Conservation (phyloP, 192 early-diverging fungal genomes). For the Coemansia sp. region DNA sequence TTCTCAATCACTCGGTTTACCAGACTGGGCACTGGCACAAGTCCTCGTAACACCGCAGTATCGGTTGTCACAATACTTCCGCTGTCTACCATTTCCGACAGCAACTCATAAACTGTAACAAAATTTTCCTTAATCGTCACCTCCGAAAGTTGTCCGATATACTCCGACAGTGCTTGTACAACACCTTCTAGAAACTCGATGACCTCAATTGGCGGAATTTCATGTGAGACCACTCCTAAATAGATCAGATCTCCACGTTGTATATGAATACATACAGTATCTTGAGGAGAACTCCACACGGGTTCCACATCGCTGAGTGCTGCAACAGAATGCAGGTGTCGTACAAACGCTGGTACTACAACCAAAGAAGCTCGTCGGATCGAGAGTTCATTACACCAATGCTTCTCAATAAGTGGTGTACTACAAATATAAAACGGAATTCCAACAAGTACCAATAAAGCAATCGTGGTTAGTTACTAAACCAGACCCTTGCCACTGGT, state of each 20-base stretch:
- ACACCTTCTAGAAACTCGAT: slow-evolving; percentile 84
- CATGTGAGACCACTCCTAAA: slow-evolving; percentile 68
- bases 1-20: slow-evolving; percentile 83
- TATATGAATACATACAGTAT: slow-evolving; percentile 31
- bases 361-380: slow-evolving; percentile 61
- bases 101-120: slow-evolving; percentile 75
- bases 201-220: slow-evolving; percentile 79
- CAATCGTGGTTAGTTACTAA: not conserved
- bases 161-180: slow-evolving; percentile 75
- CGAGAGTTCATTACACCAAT: slow-evolving; percentile 69
- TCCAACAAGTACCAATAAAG: not conserved
- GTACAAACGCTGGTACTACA: slow-evolving; percentile 63
- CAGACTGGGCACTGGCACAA: slow-evolving; percentile 85
- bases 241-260: slow-evolving; percentile 72
- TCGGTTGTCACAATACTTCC: slow-evolving; percentile 88
- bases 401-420: slow-evolving; percentile 84
- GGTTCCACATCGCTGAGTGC: slow-evolving; percentile 37
- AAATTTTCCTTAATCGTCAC: slow-evolving; percentile 87
- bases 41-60: slow-evolving; percentile 74
- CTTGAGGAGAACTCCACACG: slow-evolving; percentile 29
- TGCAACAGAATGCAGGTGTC: slow-evolving; percentile 56
- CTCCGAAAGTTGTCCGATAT: slow-evolving; percentile 82
- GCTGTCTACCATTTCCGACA: slow-evolving; percentile 94
- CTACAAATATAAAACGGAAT: slow-evolving; percentile 36
- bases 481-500: not conserved